phyloP scores from a whole-genome alignment of 2,329 filamentous ascomycete species.

The Tolypocladium capitatum region DNA sequence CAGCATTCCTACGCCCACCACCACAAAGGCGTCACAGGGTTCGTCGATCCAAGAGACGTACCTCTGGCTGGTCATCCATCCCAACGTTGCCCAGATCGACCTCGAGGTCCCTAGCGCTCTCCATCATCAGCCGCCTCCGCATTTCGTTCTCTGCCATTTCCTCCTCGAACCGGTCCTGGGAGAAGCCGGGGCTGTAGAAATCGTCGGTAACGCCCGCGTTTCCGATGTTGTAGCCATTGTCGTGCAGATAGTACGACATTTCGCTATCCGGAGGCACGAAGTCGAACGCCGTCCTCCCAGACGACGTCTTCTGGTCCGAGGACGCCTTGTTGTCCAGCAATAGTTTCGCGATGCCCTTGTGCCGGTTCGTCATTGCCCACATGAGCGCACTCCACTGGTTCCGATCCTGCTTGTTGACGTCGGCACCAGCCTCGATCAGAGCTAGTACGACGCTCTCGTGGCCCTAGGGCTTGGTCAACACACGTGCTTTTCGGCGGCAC shows the following conservation, averaged over 20 bases:
- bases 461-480: constrained; percentile 36
- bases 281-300: constrained; percentile 86
- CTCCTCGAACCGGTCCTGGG: constrained; percentile 88
- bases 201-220: constrained; percentile 71
- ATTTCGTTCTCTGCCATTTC: constrained; percentile 95
- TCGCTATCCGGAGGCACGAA: constrained; percentile 93
- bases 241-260: constrained; percentile 87
- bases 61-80: constrained; percentile 89
- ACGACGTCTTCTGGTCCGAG: constrained; percentile 89
- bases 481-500: constrained; percentile 3
- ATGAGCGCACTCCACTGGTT: constrained; percentile 97
- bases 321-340: constrained; percentile 88
- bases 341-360: constrained; percentile 89
- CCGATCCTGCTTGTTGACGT: constrained; percentile 85
- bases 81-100: constrained; percentile 93
- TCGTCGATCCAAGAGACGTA: constrained; percentile 25
- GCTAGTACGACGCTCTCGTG: constrained; percentile 80
- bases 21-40: neutral
- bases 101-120: constrained; percentile 91
- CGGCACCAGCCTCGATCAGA: constrained; percentile 71
- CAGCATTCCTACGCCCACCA: constrained; percentile 5
- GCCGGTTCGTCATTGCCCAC: constrained; percentile 99
- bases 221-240: constrained; percentile 84
- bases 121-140: constrained; percentile 97
- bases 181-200: constrained; percentile 87